Evolutionary conservation across 2,329 filamentous ascomycete species (phyloP).

Genomic region (Microcyclosporella mali): DNA sequence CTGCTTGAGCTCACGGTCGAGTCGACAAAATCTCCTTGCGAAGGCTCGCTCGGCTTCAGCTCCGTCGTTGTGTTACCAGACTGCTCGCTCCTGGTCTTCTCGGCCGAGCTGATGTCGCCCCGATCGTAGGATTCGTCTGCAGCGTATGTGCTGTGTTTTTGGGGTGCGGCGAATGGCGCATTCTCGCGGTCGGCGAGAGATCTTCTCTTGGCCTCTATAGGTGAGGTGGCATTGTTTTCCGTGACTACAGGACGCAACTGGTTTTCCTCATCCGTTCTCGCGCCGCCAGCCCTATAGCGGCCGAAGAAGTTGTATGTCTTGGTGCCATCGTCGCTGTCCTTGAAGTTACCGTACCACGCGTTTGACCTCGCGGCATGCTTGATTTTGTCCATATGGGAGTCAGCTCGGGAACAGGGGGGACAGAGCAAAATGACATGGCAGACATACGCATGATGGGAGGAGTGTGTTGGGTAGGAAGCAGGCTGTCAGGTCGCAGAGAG

Average conservation of each 20-base stretch:
- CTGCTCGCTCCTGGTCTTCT: slow-evolving; percentile 6
- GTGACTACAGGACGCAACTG: slow-evolving; percentile 10
- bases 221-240: slow-evolving; percentile 17
- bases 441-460: slow-evolving; percentile 7
- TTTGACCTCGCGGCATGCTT: slow-evolving; percentile 24
- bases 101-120: slow-evolving; percentile 11
- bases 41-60: slow-evolving; percentile 1
- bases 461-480: no score
- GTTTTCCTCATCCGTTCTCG: slow-evolving; percentile 19
- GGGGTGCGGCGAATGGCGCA: slow-evolving; percentile 7
- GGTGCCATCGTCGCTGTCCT: slow-evolving; percentile 13
- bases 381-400: slow-evolving; percentile 22
- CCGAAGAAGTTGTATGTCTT: slow-evolving; percentile 26
- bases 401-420: slow-evolving; percentile 3
- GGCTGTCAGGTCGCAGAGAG: not conserved
- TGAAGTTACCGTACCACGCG: slow-evolving; percentile 25
- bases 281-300: slow-evolving; percentile 14
- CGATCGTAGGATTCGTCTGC: not conserved
- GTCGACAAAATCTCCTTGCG: slow-evolving; percentile 7
- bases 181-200: slow-evolving; percentile 5
- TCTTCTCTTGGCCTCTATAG: slow-evolving; percentile 11
- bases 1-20: slow-evolving; percentile 5
- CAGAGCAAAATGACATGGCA: not conserved
- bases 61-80: slow-evolving; percentile 9
- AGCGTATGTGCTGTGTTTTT: slow-evolving; percentile 22